Evolutionary conservation across 441 rosid species (phyloP).

Genomic region (Eruca vesicaria): DNA sequence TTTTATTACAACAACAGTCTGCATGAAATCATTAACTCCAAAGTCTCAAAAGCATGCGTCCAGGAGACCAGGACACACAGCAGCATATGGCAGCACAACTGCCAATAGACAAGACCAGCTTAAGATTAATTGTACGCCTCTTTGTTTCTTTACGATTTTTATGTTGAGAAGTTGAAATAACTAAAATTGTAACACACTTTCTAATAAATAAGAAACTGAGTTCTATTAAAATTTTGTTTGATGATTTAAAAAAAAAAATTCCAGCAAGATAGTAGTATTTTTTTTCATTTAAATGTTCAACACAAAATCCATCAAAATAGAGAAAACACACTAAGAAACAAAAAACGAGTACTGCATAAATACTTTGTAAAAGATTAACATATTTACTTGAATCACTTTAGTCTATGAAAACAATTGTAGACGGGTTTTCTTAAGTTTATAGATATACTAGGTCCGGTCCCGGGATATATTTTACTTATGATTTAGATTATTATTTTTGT

Average conservation of each 20-base stretch:
- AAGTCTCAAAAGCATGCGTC: slow-evolving; percentile 35
- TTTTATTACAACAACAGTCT: slow-evolving; percentile 16
- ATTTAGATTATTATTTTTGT: too few relatives aligned
- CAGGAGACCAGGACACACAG: slow-evolving; percentile 36
- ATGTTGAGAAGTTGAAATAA: background rate
- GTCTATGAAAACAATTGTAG: background rate
- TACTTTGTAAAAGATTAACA: background rate
- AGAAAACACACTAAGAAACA: background rate
- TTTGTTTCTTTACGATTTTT: background rate
- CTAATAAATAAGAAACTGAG: background rate
- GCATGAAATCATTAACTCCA: background rate
- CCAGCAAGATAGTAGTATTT: too few relatives aligned
- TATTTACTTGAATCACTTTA: background rate
- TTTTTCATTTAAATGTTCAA: too few relatives aligned
- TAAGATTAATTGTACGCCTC: background rate
- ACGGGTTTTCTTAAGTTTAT: too few relatives aligned
- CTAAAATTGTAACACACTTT: background rate
- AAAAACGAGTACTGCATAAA: background rate
- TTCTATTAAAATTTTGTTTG: too few relatives aligned
- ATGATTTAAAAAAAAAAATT: too few relatives aligned
- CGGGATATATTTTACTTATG: too few relatives aligned
- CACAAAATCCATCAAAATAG: background rate
- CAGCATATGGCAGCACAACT: slow-evolving; percentile 39
- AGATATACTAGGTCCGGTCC: too few relatives aligned
- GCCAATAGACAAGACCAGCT: slow-evolving; percentile 14